Conservation (phyloP, 495 filamentous ascomycete species). For the Podospora australis region DNA sequence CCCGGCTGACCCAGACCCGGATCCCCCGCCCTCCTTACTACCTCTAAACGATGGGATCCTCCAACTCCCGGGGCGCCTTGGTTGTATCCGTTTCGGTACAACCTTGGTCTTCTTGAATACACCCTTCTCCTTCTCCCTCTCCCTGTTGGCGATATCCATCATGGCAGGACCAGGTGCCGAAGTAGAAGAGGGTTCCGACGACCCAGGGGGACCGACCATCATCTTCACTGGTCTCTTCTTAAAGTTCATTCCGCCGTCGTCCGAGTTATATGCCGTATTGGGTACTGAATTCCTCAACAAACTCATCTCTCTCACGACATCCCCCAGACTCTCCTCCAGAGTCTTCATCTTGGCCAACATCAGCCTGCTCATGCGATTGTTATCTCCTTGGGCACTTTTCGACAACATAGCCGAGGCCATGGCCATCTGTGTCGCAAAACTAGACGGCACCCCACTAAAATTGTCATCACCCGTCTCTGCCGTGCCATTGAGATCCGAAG, state of each 20-base stretch:
- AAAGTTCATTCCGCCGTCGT: conserved; percentile 22
- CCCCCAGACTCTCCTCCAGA: conserved; percentile 77
- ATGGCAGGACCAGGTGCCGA: neutral
- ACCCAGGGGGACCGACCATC: neutral
- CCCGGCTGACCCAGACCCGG: neutral
- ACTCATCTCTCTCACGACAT: conserved; percentile 79
- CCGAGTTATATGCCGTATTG: conserved; percentile 34
- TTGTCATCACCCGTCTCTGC: conserved; percentile 19
- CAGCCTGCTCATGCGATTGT: conserved; percentile 65
- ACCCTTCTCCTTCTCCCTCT: neutral
- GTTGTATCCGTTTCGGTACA: neutral
- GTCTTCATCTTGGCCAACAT: conserved; percentile 89
- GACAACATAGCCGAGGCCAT: conserved; percentile 50
- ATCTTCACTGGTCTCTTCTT: conserved; percentile 4
- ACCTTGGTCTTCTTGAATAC: neutral
- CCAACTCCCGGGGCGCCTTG: neutral
- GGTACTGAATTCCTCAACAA: conserved; percentile 44
- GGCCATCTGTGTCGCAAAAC: conserved; percentile 72
- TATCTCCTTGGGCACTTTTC: conserved; percentile 43
- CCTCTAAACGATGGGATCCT: too few species aligned
- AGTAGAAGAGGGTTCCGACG: neutral
- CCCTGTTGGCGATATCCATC: neutral
- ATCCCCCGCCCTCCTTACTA: neutral
- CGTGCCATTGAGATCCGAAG: neutral
- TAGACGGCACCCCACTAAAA: conserved; percentile 61